These are phyloP conservation scores for Aureobasidium zeae DNA, from an alignment of 2,329 filamentous ascomycete genomes.

Conservation along the genomic window DNA sequence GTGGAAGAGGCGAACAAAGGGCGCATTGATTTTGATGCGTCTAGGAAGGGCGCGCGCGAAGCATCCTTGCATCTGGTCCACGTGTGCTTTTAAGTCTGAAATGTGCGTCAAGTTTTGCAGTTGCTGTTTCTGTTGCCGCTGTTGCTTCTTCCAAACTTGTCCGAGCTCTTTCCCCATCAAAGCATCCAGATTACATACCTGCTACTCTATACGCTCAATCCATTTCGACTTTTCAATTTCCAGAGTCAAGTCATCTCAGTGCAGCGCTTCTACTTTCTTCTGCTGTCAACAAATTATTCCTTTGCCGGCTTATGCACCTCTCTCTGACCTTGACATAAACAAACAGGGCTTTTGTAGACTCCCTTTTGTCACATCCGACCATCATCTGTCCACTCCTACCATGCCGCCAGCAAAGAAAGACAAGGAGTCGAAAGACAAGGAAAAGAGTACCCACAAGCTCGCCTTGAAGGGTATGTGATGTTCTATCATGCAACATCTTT, in stretches of 20 bases:
- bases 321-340: conserved; percentile 9
- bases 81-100: conserved; percentile 8
- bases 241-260: no score
- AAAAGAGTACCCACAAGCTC: conserved; percentile 90
- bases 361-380: background rate
- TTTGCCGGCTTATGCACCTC: background rate
- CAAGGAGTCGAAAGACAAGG: conserved; percentile 39
- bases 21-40: conserved; percentile 25
- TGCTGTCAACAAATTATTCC: no score
- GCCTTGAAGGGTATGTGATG: conserved; percentile 62
- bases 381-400: background rate
- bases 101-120: background rate
- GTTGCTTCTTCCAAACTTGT: conserved; percentile 2
- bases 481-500: conserved; percentile 7
- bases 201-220: no score
- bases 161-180: conserved; percentile 4
- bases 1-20: conserved; percentile 21
- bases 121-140: background rate
- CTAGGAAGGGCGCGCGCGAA: conserved; percentile 34
- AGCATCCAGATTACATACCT: no score
- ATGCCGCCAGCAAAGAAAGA: conserved; percentile 14
- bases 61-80: conserved; percentile 41
- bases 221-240: no score
- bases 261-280: no score
- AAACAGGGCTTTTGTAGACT: conserved; percentile 7